These are phyloP conservation scores for Aethionema arabicum DNA, from an alignment of 345 rosid species.

Conservation along the genomic window DNA sequence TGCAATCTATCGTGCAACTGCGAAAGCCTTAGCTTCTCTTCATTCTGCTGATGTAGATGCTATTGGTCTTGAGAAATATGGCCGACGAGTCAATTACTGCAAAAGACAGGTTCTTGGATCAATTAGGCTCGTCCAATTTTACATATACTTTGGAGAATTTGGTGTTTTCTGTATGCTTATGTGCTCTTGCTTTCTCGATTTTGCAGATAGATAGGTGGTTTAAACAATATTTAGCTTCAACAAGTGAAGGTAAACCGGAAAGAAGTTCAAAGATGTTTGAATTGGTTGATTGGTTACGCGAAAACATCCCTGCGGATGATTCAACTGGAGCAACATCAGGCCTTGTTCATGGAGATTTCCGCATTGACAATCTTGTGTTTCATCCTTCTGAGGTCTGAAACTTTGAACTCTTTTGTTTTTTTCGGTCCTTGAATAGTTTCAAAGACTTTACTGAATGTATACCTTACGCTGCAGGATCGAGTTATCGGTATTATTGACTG, in stretches of 20 bases:
- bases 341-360: conserved; percentile 94
- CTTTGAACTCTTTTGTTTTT: conserved; percentile 4
- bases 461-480: conserved; percentile 62
- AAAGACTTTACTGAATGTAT: neutral
- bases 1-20: conserved; percentile 66
- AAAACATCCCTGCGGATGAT: conserved; percentile 73
- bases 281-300: conserved; percentile 67
- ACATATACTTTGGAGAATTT: neutral
- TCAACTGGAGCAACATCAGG: conserved; percentile 67
- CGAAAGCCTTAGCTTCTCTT: conserved; percentile 71
- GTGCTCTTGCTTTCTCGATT: neutral
- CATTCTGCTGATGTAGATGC: conserved; percentile 75
- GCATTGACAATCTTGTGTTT: conserved; percentile 86
- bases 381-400: conserved; percentile 78
- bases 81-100: conserved; percentile 76
- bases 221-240: conserved; percentile 80
- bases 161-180: neutral
- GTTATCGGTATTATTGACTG: conserved; percentile 94
- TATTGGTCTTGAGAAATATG: conserved; percentile 79
- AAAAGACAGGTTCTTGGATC: conserved; percentile 64
- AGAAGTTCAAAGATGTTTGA: conserved; percentile 77
- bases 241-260: conserved; percentile 71
- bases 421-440: neutral
- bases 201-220: conserved; percentile 92
- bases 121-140: neutral